Percentiles rank a stretch among this genome's conserved stretches.
phyloP scores from a whole-genome alignment of 176 grass and related monocot species.

The Leersia perrieri region DNA sequence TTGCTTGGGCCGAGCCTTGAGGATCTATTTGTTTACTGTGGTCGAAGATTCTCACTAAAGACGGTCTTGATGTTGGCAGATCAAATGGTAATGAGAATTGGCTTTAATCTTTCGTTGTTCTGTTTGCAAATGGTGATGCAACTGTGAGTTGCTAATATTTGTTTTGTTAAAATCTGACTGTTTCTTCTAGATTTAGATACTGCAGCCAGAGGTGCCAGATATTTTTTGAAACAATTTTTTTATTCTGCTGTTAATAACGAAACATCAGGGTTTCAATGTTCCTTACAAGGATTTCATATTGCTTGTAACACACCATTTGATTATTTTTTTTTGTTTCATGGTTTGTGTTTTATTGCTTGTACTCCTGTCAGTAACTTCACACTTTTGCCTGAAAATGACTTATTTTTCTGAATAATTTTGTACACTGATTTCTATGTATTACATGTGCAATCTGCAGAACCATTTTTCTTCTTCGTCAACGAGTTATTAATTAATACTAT shows the following conservation, averaged over 20 bases:
- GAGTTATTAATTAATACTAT: neutral
- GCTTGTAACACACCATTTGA: neutral
- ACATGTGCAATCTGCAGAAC: neutral
- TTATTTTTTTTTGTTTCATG: conserved; percentile 12
- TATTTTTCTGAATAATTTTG: neutral
- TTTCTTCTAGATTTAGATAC: neutral
- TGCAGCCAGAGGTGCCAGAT: neutral
- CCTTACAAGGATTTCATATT: conserved; percentile 2
- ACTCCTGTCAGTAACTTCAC: neutral
- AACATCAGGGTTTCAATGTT: neutral
- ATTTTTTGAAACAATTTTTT: neutral
- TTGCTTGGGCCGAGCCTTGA: conserved; percentile 84
- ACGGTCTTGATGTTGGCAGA: conserved; percentile 82
- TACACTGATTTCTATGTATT: neutral
- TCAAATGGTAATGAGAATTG: conserved; percentile 66
- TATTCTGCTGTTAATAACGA: neutral
- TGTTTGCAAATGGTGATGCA: conserved; percentile 2
- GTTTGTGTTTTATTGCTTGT: neutral
- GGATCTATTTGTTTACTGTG: conserved; percentile 78
- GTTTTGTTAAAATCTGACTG: neutral
- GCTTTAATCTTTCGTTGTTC: neutral
- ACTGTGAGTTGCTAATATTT: neutral
- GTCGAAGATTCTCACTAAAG: conserved; percentile 77
- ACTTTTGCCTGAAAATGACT: neutral
- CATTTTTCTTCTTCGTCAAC: neutral